Evolutionary conservation across 345 rosid genomes (phyloP).

Genomic region (Gossypium rotundifolium): DNA sequence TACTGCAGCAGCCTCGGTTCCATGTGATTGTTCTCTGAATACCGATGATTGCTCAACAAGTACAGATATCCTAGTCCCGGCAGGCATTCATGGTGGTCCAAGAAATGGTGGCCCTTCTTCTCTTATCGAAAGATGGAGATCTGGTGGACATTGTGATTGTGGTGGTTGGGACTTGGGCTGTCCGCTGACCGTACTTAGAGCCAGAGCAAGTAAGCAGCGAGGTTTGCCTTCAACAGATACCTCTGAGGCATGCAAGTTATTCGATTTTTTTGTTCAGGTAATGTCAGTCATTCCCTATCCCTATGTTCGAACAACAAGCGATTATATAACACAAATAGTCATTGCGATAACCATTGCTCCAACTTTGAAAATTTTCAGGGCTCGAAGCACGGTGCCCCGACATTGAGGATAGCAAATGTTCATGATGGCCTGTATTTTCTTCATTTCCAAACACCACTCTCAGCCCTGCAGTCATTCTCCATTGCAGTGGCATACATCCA

Average conservation of each 20-base stretch:
- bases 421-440: conserved; percentile 65
- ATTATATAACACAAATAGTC: neutral
- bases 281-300: neutral
- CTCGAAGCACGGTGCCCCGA: conserved; percentile 41
- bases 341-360: conserved; percentile 6
- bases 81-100: conserved; percentile 88
- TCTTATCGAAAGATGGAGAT: conserved; percentile 78
- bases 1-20: conserved; percentile 16
- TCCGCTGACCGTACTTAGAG: conserved; percentile 48
- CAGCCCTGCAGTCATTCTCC: conserved; percentile 75
- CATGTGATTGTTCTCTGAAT: conserved; percentile 22
- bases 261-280: conserved; percentile 68
- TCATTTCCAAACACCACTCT: conserved; percentile 55
- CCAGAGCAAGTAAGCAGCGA: conserved; percentile 36
- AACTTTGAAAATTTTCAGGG: conserved; percentile 45
- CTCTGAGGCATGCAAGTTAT: conserved; percentile 48
- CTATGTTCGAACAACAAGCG: neutral
- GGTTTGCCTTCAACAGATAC: conserved; percentile 15
- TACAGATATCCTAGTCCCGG: conserved; percentile 69
- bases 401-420: conserved; percentile 64
- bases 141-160: conserved; percentile 88
- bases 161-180: conserved; percentile 99
- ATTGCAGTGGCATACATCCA: conserved; percentile 81
- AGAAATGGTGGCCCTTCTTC: conserved; percentile 66
- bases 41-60: conserved; percentile 38